phyloP scores from a whole-genome alignment of 1,284 basidiomycete genomes.

The Apiotrichum porosum region DNA sequence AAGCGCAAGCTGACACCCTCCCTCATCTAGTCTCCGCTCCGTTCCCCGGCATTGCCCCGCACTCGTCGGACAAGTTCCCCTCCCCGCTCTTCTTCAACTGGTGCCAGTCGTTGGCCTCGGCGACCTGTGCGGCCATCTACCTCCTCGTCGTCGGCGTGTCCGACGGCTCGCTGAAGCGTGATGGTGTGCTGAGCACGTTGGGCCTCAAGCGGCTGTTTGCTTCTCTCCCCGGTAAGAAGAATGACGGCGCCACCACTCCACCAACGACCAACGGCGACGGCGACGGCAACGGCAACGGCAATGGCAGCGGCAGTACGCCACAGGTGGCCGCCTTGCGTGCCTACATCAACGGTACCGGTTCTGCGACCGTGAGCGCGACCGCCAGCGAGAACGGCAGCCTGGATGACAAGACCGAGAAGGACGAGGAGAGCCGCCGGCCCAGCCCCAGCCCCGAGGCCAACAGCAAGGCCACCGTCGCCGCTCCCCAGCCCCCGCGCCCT shows the following conservation, averaged over 20 bases:
- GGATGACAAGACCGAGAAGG: neutral
- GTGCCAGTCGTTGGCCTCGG: conserved; percentile 76
- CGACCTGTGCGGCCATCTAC: conserved; percentile 72
- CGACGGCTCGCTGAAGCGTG: conserved; percentile 10
- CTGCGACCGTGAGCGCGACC: neutral
- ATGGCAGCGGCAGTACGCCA: neutral
- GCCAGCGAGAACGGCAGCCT: neutral
- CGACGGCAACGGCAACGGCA: neutral
- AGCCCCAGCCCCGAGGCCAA: too few species aligned
- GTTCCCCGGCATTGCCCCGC: conserved; percentile 60
- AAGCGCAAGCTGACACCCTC: conserved; percentile 1
- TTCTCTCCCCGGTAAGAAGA: neutral
- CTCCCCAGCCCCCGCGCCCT: neutral
- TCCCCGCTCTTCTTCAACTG: conserved; percentile 84
- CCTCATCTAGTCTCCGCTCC: conserved; percentile 74
- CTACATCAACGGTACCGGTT: too few species aligned
- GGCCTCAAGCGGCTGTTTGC: conserved; percentile 24
- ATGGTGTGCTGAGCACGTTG: conserved; percentile 16
- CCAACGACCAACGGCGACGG: neutral
- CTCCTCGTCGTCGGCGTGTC: conserved; percentile 55
- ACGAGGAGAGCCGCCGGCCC: too few species aligned
- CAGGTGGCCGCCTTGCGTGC: too few species aligned
- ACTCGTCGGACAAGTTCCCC: conserved; percentile 60
- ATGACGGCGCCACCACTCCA: neutral
- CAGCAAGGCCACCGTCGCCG: conserved; percentile 4